Conservation (phyloP, 306 rosid genomes). For the Mimosa bimucronata region DNA sequence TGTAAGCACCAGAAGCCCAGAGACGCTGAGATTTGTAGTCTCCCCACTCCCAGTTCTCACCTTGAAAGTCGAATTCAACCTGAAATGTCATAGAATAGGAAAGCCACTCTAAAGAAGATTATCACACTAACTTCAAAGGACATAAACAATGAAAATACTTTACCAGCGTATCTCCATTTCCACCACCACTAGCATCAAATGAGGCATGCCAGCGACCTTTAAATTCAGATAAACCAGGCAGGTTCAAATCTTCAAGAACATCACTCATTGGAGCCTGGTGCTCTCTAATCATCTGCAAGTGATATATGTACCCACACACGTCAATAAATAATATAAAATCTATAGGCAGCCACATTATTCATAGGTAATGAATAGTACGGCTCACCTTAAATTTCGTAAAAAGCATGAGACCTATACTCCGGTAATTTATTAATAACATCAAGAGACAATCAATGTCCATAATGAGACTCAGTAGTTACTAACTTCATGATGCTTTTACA, state of each 20-base stretch:
- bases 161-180: conserved; percentile 97
- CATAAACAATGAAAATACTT: conserved; percentile 33
- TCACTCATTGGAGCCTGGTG: conserved; percentile 59
- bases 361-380: not conserved
- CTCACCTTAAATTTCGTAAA: not conserved
- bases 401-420: not conserved
- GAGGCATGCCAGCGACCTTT: conserved; percentile 91
- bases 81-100: conserved; percentile 48
- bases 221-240: conserved; percentile 86
- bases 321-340: not conserved
- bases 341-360: not conserved
- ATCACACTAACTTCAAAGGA: conserved; percentile 37
- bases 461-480: conserved; percentile 18
- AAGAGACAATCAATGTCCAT: conserved; percentile 16
- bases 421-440: not conserved
- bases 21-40: conserved; percentile 83
- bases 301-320: not conserved
- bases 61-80: conserved; percentile 95
- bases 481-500: conserved; percentile 12
- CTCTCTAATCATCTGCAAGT: conserved; percentile 67
- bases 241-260: conserved; percentile 72
- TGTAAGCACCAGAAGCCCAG: conserved; percentile 80
- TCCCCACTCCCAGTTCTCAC: conserved; percentile 99
- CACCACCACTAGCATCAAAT: conserved; percentile 95
- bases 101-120: conserved; percentile 38